These are phyloP conservation scores for Beta macrorhiza DNA, from an alignment of 179 eudicot species.

Conservation along the genomic window DNA sequence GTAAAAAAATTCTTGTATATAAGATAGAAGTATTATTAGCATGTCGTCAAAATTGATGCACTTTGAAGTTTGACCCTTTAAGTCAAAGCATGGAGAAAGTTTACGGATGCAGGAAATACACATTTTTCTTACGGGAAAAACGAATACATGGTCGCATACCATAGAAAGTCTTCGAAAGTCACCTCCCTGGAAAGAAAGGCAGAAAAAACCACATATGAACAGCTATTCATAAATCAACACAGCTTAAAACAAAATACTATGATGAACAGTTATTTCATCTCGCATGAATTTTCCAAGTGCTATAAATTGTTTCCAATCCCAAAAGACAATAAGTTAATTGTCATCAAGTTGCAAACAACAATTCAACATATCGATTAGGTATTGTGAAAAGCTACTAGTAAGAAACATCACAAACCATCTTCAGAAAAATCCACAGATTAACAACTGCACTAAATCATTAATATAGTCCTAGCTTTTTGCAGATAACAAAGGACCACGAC, in stretches of 20 bases:
- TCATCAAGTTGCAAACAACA: constrained; percentile 11
- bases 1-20: neutral
- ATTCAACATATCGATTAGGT: neutral
- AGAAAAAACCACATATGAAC: constrained; percentile 28
- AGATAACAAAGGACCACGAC: neutral
- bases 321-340: neutral
- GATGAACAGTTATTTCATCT: neutral
- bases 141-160: constrained; percentile 43
- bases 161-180: constrained; percentile 82
- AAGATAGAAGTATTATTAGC: no score
- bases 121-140: neutral
- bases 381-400: neutral
- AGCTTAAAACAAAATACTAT: neutral
- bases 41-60: neutral
- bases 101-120: neutral
- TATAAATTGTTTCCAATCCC: neutral
- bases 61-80: neutral
- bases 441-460: neutral
- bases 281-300: neutral
- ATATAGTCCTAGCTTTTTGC: neutral
- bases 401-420: neutral
- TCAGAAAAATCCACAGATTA: neutral
- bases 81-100: neutral
- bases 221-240: neutral
- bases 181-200: constrained; percentile 58